Evolutionary conservation across 495 filamentous ascomycete genomes (phyloP), one percentile per base, ranked within the genome.

Genomic region (Aspergillus affinis): DNA sequence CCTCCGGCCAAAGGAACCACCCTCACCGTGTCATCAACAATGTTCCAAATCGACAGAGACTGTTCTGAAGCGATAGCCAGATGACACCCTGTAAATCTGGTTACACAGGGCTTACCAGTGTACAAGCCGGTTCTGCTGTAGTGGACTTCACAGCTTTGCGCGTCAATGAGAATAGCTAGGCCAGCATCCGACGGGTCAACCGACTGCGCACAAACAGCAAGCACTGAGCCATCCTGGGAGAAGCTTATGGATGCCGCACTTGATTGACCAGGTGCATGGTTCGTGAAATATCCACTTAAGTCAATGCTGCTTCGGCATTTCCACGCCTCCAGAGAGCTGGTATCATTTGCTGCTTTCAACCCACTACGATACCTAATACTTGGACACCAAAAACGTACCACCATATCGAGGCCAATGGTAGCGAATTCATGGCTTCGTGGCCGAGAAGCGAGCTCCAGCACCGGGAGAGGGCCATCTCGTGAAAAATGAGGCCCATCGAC

Each of bases 171-270:
- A 13, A 77, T 57, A 20, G 72, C 62, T 45, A 72, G 48, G 6
- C 72, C 70, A 19, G 68, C 55, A 47, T 64, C 66, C 26, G 61
- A 47, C 18, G 59, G 62, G 30, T 68, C 63, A 13, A 30, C 48
- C 3, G 73, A 68, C 27, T 70, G 68, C 77, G 60, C 75, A 58
- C 69, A 81, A 53, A 76, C 87, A 30, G 91, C 94, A 27, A 98
- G 78, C 2, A 90, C 81, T 4, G 95, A 97, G 2, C 91, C 92
- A 72, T 98, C 94, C 56, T 88, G 82, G 2, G 93, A 95, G 70
- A 90, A 96, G 18, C 86, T 77, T 48, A 96, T 70, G 44, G 70
- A 68, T 47, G 75, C 68, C 55, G 66, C 57, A 30, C 54, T 59
- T 48, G 74, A 26, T 50, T 55, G 32, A 54, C 51, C 76, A 70